phyloP scores from a whole-genome alignment of 495 filamentous ascomycete genomes.

The Neurospora sublineolata region DNA sequence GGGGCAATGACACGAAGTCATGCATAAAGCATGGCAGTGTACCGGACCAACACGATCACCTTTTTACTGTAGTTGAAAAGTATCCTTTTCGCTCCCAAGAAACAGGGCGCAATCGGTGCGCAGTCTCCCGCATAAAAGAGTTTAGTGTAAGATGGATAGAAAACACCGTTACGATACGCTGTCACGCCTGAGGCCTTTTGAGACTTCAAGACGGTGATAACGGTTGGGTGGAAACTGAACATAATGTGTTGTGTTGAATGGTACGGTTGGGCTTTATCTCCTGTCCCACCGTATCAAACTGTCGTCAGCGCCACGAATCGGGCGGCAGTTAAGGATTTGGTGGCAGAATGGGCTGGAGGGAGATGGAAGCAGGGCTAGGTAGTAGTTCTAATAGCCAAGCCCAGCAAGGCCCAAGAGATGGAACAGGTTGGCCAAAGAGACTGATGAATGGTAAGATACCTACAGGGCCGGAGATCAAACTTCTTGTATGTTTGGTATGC shows the following conservation, averaged over 20 bases:
- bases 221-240: neutral
- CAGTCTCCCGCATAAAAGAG: neutral
- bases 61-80: neutral
- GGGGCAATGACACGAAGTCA: slow-evolving; percentile 33
- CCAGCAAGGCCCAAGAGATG: slow-evolving; percentile 5
- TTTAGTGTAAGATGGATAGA: neutral
- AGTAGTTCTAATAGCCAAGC: neutral
- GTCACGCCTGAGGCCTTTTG: neutral
- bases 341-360: slow-evolving; percentile 12
- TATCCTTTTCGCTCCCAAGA: neutral
- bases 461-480: neutral
- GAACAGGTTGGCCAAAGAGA: neutral
- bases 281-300: neutral
- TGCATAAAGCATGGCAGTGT: slow-evolving; percentile 26
- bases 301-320: slow-evolving; percentile 5
- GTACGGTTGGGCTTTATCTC: neutral
- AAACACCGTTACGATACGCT: neutral
- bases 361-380: slow-evolving; percentile 2
- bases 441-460: neutral
- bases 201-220: neutral
- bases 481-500: neutral
- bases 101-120: neutral
- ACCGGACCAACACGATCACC: slow-evolving; percentile 3
- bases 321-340: slow-evolving; percentile 5
- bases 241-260: neutral